These are phyloP conservation scores for Kwoniella pini DNA, from an alignment of 768 basidiomycete genomes.

Conservation along the genomic window DNA sequence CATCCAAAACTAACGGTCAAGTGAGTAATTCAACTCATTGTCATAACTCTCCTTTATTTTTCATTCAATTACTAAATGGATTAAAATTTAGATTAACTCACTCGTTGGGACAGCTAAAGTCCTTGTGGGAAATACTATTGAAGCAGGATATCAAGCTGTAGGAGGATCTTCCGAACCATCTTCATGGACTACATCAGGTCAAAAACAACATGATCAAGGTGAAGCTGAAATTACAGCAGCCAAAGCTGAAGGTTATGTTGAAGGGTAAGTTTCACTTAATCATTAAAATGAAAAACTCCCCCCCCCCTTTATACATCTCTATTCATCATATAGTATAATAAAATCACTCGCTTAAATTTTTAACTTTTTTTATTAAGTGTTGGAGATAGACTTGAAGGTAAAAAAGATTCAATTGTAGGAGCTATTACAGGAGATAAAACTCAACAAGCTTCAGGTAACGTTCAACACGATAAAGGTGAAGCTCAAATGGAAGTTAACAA, in stretches of 20 bases:
- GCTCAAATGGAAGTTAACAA: constrained; percentile 38
- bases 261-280: constrained; percentile 39
- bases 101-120: constrained; percentile 50
- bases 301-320: too few species aligned
- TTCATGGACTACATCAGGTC: constrained; percentile 47
- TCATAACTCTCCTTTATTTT: constrained; percentile 55
- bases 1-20: constrained; percentile 53
- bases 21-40: constrained; percentile 30
- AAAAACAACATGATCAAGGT: constrained; percentile 52
- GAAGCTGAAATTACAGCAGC: constrained; percentile 55
- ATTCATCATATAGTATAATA: too few species aligned
- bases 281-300: too few species aligned
- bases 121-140: constrained; percentile 46
- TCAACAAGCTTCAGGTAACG: constrained; percentile 49
- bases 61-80: constrained; percentile 18
- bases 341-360: background rate
- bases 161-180: constrained; percentile 51
- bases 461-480: constrained; percentile 43
- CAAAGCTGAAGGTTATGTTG: constrained; percentile 52
- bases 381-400: constrained; percentile 50
- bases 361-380: constrained; percentile 18
- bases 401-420: constrained; percentile 52
- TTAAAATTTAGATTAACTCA: constrained; percentile 47
- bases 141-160: constrained; percentile 45
- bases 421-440: constrained; percentile 52